A percentile compares a stretch with the other conserved stretches of the same genome.
Conservation (phyloP, 257 asterid genomes). For the Lithospermum erythrorhizon region DNA sequence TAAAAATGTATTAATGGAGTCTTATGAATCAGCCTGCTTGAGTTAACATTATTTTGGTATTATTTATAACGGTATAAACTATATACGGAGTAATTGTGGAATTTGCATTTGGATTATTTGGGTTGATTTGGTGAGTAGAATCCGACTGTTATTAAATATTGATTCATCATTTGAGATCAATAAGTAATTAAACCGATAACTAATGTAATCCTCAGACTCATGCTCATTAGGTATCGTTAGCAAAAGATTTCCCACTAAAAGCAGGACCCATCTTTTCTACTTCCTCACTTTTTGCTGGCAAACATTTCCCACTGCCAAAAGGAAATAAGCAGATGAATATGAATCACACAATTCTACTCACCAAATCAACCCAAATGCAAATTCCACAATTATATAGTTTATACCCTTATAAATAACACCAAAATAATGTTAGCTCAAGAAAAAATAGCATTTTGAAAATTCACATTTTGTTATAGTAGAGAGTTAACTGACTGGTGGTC, state of each 20-base stretch:
- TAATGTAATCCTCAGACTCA: conserved; percentile 4
- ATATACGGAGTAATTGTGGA: neutral
- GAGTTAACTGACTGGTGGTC: conserved; percentile 1
- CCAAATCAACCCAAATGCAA: conserved; percentile 12
- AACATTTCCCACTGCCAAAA: neutral
- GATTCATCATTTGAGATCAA: too few relatives aligned
- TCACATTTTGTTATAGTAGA: conserved; percentile 18
- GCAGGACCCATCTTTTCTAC: neutral
- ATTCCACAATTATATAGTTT: neutral
- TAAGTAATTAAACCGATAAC: neutral
- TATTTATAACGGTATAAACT: neutral
- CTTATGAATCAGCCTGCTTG: too few relatives aligned
- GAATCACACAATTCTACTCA: conserved; percentile 44
- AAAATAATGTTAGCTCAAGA: neutral
- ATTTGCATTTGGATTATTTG: conserved; percentile 16
- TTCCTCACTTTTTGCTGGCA: neutral
- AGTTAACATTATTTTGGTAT: neutral
- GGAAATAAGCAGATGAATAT: neutral
- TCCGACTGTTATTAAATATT: neutral
- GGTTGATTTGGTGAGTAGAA: conserved; percentile 15
- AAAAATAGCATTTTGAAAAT: neutral
- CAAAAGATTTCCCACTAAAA: too few relatives aligned
- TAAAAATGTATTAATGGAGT: too few relatives aligned
- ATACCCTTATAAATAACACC: neutral
- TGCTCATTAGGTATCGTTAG: too few relatives aligned